Conservation (phyloP, 1,139 yeast genomes). For the Scheffersomyces quercinus region DNA sequence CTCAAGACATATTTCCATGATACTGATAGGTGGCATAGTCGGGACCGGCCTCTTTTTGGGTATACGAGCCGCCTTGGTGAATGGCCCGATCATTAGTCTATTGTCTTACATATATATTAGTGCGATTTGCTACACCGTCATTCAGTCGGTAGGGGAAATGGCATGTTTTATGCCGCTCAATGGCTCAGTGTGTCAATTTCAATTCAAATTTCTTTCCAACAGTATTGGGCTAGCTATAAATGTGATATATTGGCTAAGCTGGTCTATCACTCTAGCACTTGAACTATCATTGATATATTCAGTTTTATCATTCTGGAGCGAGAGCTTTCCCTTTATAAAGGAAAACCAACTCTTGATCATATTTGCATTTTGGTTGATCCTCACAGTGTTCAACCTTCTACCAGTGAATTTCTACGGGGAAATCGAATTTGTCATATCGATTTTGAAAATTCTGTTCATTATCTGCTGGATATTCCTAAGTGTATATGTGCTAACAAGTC, state of each 20-base stretch:
- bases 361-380: slow-evolving; percentile 13
- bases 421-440: slow-evolving; percentile 20
- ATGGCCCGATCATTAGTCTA: slow-evolving; percentile 23
- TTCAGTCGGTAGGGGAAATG: slow-evolving; percentile 23
- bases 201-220: slow-evolving; percentile 17
- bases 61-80: slow-evolving; percentile 14
- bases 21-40: slow-evolving; percentile 27
- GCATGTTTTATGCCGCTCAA: slow-evolving; percentile 20
- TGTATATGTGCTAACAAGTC: slow-evolving; percentile 2
- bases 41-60: slow-evolving; percentile 31
- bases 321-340: slow-evolving; percentile 3
- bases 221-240: slow-evolving; percentile 21
- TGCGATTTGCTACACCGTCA: slow-evolving; percentile 16
- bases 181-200: slow-evolving; percentile 25
- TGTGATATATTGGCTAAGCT: slow-evolving; percentile 26
- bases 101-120: slow-evolving; percentile 19
- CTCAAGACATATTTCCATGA: slow-evolving; percentile 23
- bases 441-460: slow-evolving; percentile 21
- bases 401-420: slow-evolving; percentile 26
- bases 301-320: slow-evolving; percentile 16
- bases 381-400: slow-evolving; percentile 20
- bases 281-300: slow-evolving; percentile 22
- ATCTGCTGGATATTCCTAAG: slow-evolving; percentile 16
- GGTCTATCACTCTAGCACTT: slow-evolving; percentile 27
- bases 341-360: slow-evolving; percentile 11